Base-by-base conservation (phyloP, 768 basidiomycete genomes). In the Cystofilobasidium ferigula region DNA sequence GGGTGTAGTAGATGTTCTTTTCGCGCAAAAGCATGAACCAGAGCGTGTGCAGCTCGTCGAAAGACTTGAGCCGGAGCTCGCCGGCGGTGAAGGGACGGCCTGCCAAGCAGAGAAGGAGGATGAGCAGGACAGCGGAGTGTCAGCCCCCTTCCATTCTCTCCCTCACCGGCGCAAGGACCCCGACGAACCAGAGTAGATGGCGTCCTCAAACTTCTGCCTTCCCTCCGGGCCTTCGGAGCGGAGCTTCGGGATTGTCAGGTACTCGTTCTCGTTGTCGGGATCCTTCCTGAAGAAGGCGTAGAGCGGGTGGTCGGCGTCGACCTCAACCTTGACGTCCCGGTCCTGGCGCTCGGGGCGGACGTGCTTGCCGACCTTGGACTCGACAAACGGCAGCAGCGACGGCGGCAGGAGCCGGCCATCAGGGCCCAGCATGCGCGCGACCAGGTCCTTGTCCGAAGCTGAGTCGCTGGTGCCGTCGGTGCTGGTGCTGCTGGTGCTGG, bases 21-120 rank as follows among this genome's bases (percentile, higher is more conserved):
- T 99, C 95, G 69, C 89, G 81, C 54, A 91, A 72, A 30, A 90
- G 78, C 57, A 97, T 81, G 74, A 94, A 97, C 94, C 95, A 99
- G 42, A 99, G 80, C 12, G 85, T 87, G 76, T 99, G 95, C 69
- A 99, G 78, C 73, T 98, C 93, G 67, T 83, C 82, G 79, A 98
- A 98, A 69, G 84, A 88, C 77, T 97, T 97, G 61, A 86, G 79
- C 42, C 95, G 82, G 54, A 99, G 81, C 73, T 98, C 95, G 13
- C 83, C 80, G 9, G 91, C 86, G 61, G 78, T 81, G 93, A 93
- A 98, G 30, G 88, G 79, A 61, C 94, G 84, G 45, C 92, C 94
- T 93, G 72, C 40, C 2, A 38, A 34, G 12, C 4, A 12, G n/a
- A n/a, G 26, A 32, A 35, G 48, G 36, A 13, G 32, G 48, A 56